Evolutionary conservation across 2,329 filamentous ascomycete genomes (phyloP).

Genomic region (Elsinoe fawcettii): DNA sequence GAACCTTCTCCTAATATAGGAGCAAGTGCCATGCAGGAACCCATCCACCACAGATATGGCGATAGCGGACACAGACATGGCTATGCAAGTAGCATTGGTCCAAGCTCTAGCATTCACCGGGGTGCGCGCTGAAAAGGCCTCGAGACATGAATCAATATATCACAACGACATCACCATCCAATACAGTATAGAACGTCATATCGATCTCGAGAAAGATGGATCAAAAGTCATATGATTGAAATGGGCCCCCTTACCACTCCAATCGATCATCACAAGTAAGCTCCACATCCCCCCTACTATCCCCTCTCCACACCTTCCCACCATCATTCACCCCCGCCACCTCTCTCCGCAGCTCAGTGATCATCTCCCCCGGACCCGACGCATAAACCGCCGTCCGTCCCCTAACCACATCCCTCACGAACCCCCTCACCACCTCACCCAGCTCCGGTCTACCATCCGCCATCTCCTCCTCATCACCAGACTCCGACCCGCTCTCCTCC

Average conservation of each 20-base stretch:
- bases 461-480: background rate
- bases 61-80: too few relatives aligned
- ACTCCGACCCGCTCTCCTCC: background rate
- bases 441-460: conserved; percentile 14
- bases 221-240: background rate
- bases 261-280: conserved; percentile 17
- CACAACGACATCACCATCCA: too few relatives aligned
- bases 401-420: conserved; percentile 12
- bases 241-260: conserved; percentile 13
- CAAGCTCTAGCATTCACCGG: too few relatives aligned
- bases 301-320: conserved; percentile 17
- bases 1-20: too few relatives aligned
- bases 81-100: too few relatives aligned
- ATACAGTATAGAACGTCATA: too few relatives aligned
- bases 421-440: conserved; percentile 13
- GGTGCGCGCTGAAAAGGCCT: too few relatives aligned
- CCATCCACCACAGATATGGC: too few relatives aligned
- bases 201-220: too few relatives aligned
- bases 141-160: too few relatives aligned
- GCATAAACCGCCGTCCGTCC: conserved; percentile 16
- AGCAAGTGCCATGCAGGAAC: too few relatives aligned
- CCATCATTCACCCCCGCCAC: conserved; percentile 15
- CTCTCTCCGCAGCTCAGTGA: conserved; percentile 14
- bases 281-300: conserved; percentile 15
- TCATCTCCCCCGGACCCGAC: conserved; percentile 15